Base-by-base conservation (phyloP, 306 rosid genomes). In the Castanea sativa region DNA sequence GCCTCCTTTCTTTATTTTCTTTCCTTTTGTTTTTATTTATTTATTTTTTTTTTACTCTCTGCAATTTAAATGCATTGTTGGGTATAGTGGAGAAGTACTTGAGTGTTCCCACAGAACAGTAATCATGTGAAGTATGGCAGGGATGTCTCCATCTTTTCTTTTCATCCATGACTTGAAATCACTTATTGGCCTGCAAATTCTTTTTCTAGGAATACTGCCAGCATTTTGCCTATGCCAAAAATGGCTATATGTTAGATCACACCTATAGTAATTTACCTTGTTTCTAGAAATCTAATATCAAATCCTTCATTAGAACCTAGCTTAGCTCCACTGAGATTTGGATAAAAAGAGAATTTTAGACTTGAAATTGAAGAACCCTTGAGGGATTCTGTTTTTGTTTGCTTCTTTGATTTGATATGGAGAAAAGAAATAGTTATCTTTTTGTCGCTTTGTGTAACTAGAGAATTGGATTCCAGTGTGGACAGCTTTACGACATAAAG, bases 71-170 rank as follows among this genome's bases (percentile, higher is more conserved):
- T 73, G 81, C 86, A 78, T 78, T 71, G 67, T 38, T 68, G 43
- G 81, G 71, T 68, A n/a, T 83, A 80, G 97, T 91, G 97, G 92
- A 85, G 79, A 27, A 80, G 79, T 79, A 89, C 87, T 89, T 76
- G 81, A 88, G 78, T 85, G 88, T 51, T 84, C 74, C 80, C 68
- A 67, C 43, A 76, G 78, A 86, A 82, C 84, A 74, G 68, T 74
- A 60, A 83, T 82, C 85, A 89, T 82, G 90, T 82, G 77, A 87
- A 10, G 80, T 69, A 78, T 68, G 86, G 88, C 74, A 80, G 78
- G 79, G 38, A 73, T 82, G 86, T 83, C 86, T 68, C 78, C 80
- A 74, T 79, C 84, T 71, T 82, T 69, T 57, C 69, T 71, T 82
- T 64, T 57, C 69, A 41, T 85, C 73, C 86, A 75, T 80, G 87